Base-by-base conservation (phyloP, 2,329 filamentous ascomycete species). In the Aspergillus cejpii region DNA sequence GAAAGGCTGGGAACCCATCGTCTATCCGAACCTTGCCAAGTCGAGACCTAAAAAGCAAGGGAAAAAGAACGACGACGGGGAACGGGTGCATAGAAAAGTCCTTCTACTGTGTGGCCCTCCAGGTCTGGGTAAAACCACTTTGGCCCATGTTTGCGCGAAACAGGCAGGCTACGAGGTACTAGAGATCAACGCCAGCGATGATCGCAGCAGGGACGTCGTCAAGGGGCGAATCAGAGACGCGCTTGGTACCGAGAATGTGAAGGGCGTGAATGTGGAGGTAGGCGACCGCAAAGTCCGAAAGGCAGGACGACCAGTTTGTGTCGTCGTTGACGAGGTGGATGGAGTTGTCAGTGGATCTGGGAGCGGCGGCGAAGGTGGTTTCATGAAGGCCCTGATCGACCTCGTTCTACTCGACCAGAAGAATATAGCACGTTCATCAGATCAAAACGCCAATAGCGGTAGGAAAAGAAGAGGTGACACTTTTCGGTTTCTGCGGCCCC, bases 171-270 rank as follows among this genome's bases (percentile, higher is more conserved):
- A 98, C 58, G 92, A 97, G 59, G 86, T 94, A 1, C 79, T 97
- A 61, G 92, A 98, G 64, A 94, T 98, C 68, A 98, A 98, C 58
- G 92, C 94, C 6, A 97, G 91, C 57, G 92, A 98, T 61, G 94
- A 98, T 62, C 79, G 92, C 58, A 95, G 88, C 60, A 78, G 79
- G 23, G 83, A 91, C 59, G 88, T 98, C 1, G 92, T 98, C 27
- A 92, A 87, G 62, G 88, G 87, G 5, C 79, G 89, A 12, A 96
- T 98, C 53, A 79, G 87, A 55, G 94, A 95, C 45, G 91, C 87
- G 64, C 77, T 98, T 26, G 90, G 87, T 0, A 98, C 92, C 0
- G 91, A 98, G 64, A 96, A 87, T 48, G 91, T 98, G 49, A 92
- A 87, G 61, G 79, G 74, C 40, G 80, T 66, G 60, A 77, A 66